Evolutionary conservation across 305 asterid genomes (phyloP).

Genomic region (Fraxinus albicans): DNA sequence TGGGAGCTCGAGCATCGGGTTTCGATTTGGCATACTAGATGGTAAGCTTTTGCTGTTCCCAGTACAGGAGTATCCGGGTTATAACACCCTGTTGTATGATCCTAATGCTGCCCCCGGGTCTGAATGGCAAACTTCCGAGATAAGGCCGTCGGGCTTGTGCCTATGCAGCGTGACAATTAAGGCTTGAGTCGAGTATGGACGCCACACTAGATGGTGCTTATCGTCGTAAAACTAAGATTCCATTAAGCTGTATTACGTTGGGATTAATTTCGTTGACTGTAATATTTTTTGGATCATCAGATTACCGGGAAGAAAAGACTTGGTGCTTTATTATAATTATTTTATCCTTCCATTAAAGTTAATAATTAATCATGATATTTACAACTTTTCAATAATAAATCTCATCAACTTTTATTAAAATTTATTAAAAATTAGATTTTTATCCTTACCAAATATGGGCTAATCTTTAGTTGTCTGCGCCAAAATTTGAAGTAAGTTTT

Average conservation of each 20-base stretch:
- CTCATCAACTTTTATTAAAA: background rate
- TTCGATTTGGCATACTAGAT: conserved; percentile 59
- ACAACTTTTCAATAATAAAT: too few species aligned
- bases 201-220: background rate
- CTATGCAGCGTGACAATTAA: conserved; percentile 60
- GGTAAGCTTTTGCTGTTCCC: conserved; percentile 67
- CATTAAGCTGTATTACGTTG: background rate
- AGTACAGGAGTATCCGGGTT: conserved; percentile 46
- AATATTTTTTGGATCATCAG: background rate
- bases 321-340: background rate
- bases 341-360: background rate
- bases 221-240: background rate
- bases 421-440: too few species aligned
- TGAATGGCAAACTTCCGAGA: conserved; percentile 56
- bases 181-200: conserved; percentile 36
- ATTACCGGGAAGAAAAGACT: background rate
- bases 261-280: background rate
- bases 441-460: background rate
- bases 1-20: conserved; percentile 61
- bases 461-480: background rate
- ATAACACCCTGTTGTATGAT: conserved; percentile 49
- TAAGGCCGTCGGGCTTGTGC: conserved; percentile 64
- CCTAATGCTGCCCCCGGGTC: conserved; percentile 59
- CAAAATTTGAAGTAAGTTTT: too few species aligned
- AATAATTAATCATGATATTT: too few species aligned